Evolutionary conservation across 805 yeast species (phyloP).

Genomic region (Hanseniaspora jakobsenii): DNA sequence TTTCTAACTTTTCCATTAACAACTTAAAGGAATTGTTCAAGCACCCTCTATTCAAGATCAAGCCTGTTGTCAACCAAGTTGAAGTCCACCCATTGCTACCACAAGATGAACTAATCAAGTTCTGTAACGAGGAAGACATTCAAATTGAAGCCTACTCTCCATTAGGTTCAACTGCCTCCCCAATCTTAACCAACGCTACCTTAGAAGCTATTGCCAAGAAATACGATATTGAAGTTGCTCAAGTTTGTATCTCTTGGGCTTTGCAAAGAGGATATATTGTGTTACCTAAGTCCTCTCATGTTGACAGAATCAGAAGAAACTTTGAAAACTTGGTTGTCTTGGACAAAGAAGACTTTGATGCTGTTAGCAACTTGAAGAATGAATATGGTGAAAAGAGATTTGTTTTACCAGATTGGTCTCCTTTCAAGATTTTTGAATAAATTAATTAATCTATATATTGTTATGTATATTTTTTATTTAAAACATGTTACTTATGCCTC

Average conservation of each 20-base stretch:
- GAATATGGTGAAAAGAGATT: slow-evolving; percentile 14
- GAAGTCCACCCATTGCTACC: slow-evolving; percentile 67
- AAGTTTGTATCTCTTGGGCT: slow-evolving; percentile 48
- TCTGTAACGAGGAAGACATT: slow-evolving; percentile 41
- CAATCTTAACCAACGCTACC: slow-evolving; percentile 36
- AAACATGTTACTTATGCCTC: too few relatives aligned
- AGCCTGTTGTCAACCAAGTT: slow-evolving; percentile 64
- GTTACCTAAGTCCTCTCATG: slow-evolving; percentile 39
- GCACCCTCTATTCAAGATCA: slow-evolving; percentile 37
- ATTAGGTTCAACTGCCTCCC: slow-evolving; percentile 49
- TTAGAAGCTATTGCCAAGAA: slow-evolving; percentile 34
- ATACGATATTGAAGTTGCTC: slow-evolving; percentile 34
- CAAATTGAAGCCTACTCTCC: slow-evolving; percentile 68
- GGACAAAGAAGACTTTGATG: slow-evolving; percentile 10
- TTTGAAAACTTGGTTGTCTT: slow-evolving; percentile 11
- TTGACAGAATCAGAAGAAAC: slow-evolving; percentile 26
- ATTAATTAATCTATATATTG: too few relatives aligned
- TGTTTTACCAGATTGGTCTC: slow-evolving; percentile 12
- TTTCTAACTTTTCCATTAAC: slow-evolving; percentile 54
- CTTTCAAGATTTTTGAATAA: slow-evolving; percentile 15
- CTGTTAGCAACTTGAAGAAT: slow-evolving; percentile 6
- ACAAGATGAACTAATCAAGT: slow-evolving; percentile 46
- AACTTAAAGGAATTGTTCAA: slow-evolving; percentile 41
- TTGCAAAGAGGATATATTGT: slow-evolving; percentile 44
- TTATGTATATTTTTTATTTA: too few relatives aligned